A percentile compares a stretch with the other conserved stretches of the same genome.
Conservation (phyloP, 2,329 filamentous ascomycete species). For the Aspergillus uvarum region DNA sequence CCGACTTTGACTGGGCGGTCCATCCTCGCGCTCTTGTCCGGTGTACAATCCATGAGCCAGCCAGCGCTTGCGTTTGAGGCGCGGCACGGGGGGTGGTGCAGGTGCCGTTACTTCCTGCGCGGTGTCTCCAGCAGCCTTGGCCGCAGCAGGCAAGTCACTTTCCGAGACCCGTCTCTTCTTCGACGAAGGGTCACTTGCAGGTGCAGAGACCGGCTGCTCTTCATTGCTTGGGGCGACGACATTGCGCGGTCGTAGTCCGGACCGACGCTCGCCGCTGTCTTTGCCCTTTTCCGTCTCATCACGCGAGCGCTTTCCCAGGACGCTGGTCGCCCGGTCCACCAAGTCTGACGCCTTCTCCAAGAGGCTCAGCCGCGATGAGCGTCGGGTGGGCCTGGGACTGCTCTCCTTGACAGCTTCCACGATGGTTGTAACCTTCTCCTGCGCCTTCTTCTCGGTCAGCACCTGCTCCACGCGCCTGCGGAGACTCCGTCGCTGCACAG, state of each 20-base stretch:
- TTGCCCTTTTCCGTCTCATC: constrained; percentile 56
- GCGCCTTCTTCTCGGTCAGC: constrained; percentile 24
- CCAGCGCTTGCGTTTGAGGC: constrained; percentile 67
- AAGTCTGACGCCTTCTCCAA: constrained; percentile 46
- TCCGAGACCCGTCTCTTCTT: constrained; percentile 48
- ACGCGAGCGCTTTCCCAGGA: constrained; percentile 61
- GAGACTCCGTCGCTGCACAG: constrained; percentile 32
- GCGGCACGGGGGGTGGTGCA: constrained; percentile 21
- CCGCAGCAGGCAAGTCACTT: constrained; percentile 29
- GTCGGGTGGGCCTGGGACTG: constrained; percentile 33
- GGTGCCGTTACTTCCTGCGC: constrained; percentile 23
- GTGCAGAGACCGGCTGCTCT: constrained; percentile 13
- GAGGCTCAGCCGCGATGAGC: constrained; percentile 46
- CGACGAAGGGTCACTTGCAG: constrained; percentile 28
- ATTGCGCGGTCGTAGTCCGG: constrained; percentile 57
- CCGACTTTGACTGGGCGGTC: constrained; percentile 50
- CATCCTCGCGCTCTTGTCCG: constrained; percentile 64
- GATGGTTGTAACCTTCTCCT: constrained; percentile 22
- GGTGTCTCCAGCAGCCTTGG: constrained; percentile 19
- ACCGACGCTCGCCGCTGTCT: constrained; percentile 53
- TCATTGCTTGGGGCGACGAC: constrained; percentile 26
- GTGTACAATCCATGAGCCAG: constrained; percentile 80
- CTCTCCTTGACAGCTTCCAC: constrained; percentile 21
- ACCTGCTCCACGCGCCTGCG: constrained; percentile 33
- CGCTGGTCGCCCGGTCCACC: constrained; percentile 51